Evolutionary conservation across 805 yeast species (phyloP), one percentile per base, ranked within the genome.

Genomic region (Lipomyces sp.): DNA sequence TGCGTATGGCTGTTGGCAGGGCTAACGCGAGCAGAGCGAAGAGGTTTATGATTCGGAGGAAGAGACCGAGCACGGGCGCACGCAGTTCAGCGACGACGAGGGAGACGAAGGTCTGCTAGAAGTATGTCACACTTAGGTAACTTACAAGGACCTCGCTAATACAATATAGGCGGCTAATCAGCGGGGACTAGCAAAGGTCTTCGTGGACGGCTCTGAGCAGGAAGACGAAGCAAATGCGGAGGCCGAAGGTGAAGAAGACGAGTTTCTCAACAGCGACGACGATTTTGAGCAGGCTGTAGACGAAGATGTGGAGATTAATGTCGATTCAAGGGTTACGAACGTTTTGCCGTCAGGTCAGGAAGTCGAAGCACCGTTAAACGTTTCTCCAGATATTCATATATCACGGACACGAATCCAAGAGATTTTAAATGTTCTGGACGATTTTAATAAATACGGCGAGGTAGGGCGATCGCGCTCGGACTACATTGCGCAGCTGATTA

Each of bases 381-480:
- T 73, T 39, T 88, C 92, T 57, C 87, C 87, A 72, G 97, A 92
- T 76, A 83, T 93, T 59, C 90, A 92, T 6, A 82, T 90, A 73
- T 84, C 90, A 6, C 87, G 98, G 79, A 91, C 97, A 24, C 87
- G 99, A 80, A 94, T 95, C 90, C 87, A 94, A 73, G 99, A 95
- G 80, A 86, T 96, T 69, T 94, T 93, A 60, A 93, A 93, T 77
- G 97, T 94, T 18, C 84, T 95, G 73, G 98, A 94, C 78, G 91
- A 94, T 78, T 92, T 94, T 81, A 87, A 87, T 75, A 88, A 81
- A 60, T 76, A 91, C 74, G 89, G 92, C 6, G 97, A 92, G 77
- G 93, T 87, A 73, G 97, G 97, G 13, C 87, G 86, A 76, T 87
- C 94, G 58, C 88, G 99, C 80, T 80, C 89, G 29, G 96, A 92